Evolutionary conservation across 1,139 yeast species (phyloP).

Genomic region (Casaregolazyma lundiana): DNA sequence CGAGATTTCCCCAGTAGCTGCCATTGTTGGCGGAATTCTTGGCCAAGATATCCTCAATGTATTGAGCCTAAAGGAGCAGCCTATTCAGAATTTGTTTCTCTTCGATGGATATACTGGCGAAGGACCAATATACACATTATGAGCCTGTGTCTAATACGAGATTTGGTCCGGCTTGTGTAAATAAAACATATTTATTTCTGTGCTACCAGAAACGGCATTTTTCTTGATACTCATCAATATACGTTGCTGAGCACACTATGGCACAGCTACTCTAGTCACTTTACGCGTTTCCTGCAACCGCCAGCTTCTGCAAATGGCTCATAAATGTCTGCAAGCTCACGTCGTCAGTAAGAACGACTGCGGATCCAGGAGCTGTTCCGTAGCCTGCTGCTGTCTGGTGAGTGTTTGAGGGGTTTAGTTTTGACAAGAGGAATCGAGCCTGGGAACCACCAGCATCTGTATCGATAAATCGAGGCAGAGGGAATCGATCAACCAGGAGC

Average conservation of each 20-base stretch:
- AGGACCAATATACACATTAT: conserved; percentile 68
- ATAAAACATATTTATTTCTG: background rate
- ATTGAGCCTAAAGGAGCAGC: conserved; percentile 70
- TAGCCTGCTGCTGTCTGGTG: conserved; percentile 54
- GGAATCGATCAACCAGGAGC: conserved; percentile 87
- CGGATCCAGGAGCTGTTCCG: conserved; percentile 47
- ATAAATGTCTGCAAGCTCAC: conserved; percentile 88
- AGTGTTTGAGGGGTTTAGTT: conserved; percentile 88
- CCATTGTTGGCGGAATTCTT: conserved; percentile 83
- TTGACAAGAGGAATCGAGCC: conserved; percentile 92
- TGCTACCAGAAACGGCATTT: background rate
- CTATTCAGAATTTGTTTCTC: conserved; percentile 74
- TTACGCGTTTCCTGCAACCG: conserved; percentile 47
- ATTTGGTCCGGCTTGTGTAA: too few relatives aligned
- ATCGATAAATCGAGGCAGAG: conserved; percentile 92
- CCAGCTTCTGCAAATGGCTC: conserved; percentile 82
- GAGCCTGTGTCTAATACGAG: too few relatives aligned
- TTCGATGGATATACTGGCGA: conserved; percentile 67
- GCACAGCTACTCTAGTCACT: too few relatives aligned
- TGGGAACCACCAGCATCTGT: conserved; percentile 98
- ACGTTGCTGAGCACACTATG: too few relatives aligned
- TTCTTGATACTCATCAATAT: conserved; percentile 1
- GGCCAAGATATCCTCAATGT: conserved; percentile 89
- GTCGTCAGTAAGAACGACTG: conserved; percentile 92
- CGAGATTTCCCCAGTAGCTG: conserved; percentile 81